These are phyloP conservation scores for Lophium mytilinum DNA, from an alignment of 495 filamentous ascomycete genomes.

Conservation along the genomic window DNA sequence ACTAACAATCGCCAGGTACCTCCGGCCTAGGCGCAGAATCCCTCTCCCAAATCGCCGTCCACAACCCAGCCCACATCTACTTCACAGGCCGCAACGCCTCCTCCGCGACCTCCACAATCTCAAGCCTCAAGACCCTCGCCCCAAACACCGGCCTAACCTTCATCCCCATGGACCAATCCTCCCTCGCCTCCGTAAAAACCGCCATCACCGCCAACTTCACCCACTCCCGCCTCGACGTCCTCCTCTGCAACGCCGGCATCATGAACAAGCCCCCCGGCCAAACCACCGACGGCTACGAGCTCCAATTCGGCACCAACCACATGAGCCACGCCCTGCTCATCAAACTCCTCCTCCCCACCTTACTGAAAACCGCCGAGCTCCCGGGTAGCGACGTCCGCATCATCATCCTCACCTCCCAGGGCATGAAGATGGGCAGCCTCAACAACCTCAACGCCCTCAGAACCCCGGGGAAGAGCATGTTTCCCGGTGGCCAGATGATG, in stretches of 20 bases:
- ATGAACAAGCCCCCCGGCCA: slow-evolving; percentile 44
- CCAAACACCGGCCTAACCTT: neutral
- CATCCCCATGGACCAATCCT: neutral
- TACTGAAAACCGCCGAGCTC: slow-evolving; percentile 43
- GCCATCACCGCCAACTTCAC: neutral
- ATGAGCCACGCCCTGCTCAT: slow-evolving; percentile 60
- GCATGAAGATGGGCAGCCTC: neutral
- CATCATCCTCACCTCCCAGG: neutral
- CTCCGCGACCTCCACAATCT: neutral
- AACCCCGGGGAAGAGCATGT: neutral
- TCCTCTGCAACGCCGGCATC: slow-evolving; percentile 66
- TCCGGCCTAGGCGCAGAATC: slow-evolving; percentile 6
- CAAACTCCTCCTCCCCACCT: slow-evolving; percentile 50
- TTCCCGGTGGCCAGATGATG: neutral
- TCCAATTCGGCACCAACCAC: slow-evolving; percentile 51
- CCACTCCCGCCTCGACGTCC: slow-evolving; percentile 36
- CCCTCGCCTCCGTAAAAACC: neutral
- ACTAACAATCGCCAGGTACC: neutral
- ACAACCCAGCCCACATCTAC: slow-evolving; percentile 6
- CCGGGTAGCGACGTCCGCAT: slow-evolving; percentile 17
- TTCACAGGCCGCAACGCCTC: neutral
- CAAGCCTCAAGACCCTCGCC: neutral
- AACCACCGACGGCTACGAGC: slow-evolving; percentile 58
- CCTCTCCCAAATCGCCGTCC: neutral
- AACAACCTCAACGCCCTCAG: neutral